Evolutionary conservation across 805 yeast genomes (phyloP).

Genomic region (Nakazawaea siamensis): DNA sequence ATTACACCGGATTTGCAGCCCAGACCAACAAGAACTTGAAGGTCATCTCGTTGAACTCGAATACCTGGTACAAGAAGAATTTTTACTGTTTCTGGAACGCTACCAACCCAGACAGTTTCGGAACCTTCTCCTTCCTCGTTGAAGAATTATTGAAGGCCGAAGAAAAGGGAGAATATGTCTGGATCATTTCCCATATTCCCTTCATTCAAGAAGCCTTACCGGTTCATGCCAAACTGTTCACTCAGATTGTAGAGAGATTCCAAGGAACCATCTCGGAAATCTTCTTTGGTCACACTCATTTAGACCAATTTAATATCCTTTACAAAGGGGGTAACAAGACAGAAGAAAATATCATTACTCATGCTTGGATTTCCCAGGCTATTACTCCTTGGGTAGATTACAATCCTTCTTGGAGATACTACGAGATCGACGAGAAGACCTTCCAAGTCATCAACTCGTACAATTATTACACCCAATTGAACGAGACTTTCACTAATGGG

Average conservation of each 20-base stretch:
- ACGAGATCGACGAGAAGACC: slow-evolving; percentile 53
- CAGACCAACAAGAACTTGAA: slow-evolving; percentile 49
- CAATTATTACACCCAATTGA: slow-evolving; percentile 53
- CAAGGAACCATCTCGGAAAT: slow-evolving; percentile 59
- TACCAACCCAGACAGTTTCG: slow-evolving; percentile 51
- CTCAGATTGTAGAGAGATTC: slow-evolving; percentile 55
- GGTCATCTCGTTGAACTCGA: slow-evolving; percentile 56
- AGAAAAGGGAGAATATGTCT: slow-evolving; percentile 48
- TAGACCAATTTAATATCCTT: slow-evolving; percentile 56
- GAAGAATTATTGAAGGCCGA: slow-evolving; percentile 57
- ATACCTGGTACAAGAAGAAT: slow-evolving; percentile 59
- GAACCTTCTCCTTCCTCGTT: slow-evolving; percentile 52
- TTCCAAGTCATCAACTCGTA: slow-evolving; percentile 52
- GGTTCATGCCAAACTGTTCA: slow-evolving; percentile 45
- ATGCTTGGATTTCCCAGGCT: slow-evolving; percentile 61
- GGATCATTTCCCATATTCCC: slow-evolving; percentile 69
- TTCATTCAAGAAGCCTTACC: slow-evolving; percentile 57
- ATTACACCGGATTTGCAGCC: slow-evolving; percentile 56
- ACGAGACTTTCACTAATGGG: slow-evolving; percentile 44
- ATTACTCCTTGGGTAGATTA: slow-evolving; percentile 52
- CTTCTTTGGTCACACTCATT: slow-evolving; percentile 67
- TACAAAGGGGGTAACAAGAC: slow-evolving; percentile 40
- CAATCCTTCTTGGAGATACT: slow-evolving; percentile 70
- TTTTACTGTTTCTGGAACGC: slow-evolving; percentile 46
- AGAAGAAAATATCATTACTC: slow-evolving; percentile 37